phyloP scores from a whole-genome alignment of 2,329 filamentous ascomycete species.

The Diaporthe aspalathi region DNA sequence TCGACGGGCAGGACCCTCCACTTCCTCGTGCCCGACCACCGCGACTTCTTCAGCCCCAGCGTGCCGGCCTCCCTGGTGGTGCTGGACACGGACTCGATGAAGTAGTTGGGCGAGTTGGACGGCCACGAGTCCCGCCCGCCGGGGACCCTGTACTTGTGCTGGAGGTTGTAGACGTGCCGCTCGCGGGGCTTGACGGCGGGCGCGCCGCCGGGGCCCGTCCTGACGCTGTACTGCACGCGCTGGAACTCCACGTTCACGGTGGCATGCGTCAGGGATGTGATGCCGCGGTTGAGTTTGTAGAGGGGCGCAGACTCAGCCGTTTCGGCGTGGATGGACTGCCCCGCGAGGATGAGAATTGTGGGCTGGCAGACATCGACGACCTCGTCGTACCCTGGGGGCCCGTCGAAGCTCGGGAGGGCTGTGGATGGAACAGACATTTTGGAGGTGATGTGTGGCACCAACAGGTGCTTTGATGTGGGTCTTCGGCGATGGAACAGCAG shows the following conservation, averaged over 20 bases:
- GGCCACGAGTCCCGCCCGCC: conserved; percentile 34
- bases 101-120: conserved; percentile 41
- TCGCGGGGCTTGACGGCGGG: conserved; percentile 40
- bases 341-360: conserved; percentile 43
- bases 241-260: conserved; percentile 42
- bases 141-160: conserved; percentile 32
- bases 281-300: conserved; percentile 45
- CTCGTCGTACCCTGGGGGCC: background rate
- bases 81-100: conserved; percentile 39
- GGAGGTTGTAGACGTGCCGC: conserved; percentile 43
- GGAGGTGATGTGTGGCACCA: background rate
- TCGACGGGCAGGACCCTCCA: conserved; percentile 39
- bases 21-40: conserved; percentile 10
- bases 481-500: background rate
- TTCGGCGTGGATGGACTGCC: conserved; percentile 44
- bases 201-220: conserved; percentile 34
- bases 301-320: conserved; percentile 41
- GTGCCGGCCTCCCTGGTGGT: conserved; percentile 28
- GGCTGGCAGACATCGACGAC: conserved; percentile 39
- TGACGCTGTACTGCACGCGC: conserved; percentile 43
- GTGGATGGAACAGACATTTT: background rate
- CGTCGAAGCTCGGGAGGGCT: background rate
- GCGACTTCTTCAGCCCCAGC: conserved; percentile 38
- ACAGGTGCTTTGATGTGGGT: background rate
- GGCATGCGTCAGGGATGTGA: conserved; percentile 40